A percentile compares a stretch with the other conserved stretches of the same genome.
These are phyloP conservation scores for Corymbia citriodora DNA, from an alignment of 441 rosid species.

Conservation along the genomic window DNA sequence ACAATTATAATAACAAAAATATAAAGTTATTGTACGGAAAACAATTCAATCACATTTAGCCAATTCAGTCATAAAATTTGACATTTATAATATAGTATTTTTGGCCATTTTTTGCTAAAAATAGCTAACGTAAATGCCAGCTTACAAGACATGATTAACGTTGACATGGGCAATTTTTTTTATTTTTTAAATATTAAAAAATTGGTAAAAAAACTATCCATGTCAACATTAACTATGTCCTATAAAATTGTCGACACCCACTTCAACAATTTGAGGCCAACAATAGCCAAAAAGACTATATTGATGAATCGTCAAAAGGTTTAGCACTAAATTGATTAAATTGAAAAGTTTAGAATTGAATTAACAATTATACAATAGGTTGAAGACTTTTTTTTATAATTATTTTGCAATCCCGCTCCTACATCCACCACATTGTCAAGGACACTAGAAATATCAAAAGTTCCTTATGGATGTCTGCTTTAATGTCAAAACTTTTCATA, in stretches of 20 bases:
- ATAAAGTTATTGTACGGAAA: background rate
- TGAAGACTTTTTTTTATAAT: no score
- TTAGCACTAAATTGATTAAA: fast-evolving
- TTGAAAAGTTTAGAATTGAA: fast-evolving
- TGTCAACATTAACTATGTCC: fast-evolving
- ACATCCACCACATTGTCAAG: background rate
- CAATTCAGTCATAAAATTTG: background rate
- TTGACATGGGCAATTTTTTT: background rate
- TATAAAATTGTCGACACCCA: background rate
- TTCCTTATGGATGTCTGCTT: fast-evolving
- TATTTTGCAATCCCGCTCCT: no score
- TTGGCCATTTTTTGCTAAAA: background rate
- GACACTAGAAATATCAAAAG: background rate
- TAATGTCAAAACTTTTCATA: fast-evolving
- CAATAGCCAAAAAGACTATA: background rate
- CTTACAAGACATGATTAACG: no score
- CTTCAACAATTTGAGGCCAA: fast-evolving
- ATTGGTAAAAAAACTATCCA: background rate
- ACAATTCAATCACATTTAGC: no score
- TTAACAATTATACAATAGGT: background rate
- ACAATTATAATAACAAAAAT: background rate
- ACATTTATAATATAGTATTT: background rate
- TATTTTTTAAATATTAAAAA: fast-evolving
- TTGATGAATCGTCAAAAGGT: fast-evolving
- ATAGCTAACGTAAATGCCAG: fast-evolving